Conservation (phyloP, 768 basidiomycete genomes). For the Mycena olivaceomarginata region DNA sequence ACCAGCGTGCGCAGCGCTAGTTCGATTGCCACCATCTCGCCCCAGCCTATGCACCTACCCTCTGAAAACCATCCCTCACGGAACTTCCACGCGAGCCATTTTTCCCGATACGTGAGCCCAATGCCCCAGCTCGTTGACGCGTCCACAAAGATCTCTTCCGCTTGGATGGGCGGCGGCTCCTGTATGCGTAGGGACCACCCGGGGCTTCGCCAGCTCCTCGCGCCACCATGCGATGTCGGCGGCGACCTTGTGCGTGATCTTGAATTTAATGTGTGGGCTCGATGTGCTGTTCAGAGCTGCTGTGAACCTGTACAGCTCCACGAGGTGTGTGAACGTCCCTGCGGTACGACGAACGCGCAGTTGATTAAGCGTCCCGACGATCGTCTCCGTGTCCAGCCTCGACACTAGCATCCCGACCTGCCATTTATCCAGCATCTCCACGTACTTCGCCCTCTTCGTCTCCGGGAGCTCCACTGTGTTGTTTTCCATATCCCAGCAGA, state of each 20-base stretch:
- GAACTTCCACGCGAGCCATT: conserved; percentile 65
- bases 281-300: not conserved
- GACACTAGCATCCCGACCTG: fast-evolving
- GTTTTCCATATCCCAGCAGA: not conserved
- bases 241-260: not conserved
- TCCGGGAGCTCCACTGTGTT: not conserved
- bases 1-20: conserved; percentile 59
- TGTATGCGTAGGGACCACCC: conserved; percentile 22
- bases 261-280: not conserved
- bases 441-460: conserved; percentile 2
- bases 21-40: conserved; percentile 66
- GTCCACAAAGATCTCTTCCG: conserved; percentile 59
- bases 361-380: conserved; percentile 14
- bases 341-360: not conserved
- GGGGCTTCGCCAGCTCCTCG: fast-evolving
- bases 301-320: not conserved
- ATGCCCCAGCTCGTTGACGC: conserved; percentile 64
- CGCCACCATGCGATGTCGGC: conserved; percentile 1
- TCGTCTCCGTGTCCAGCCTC: not conserved
- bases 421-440: not conserved
- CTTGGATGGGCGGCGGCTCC: conserved; percentile 15
- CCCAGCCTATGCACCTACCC: conserved; percentile 63
- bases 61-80: conserved; percentile 51
- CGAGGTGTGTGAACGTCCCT: conserved; percentile 2
- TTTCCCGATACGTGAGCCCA: conserved; percentile 56